Percentiles rank a stretch among this genome's conserved stretches.
Conservation (phyloP, 305 asterid species). For the Stenogyne calaminthoides region DNA sequence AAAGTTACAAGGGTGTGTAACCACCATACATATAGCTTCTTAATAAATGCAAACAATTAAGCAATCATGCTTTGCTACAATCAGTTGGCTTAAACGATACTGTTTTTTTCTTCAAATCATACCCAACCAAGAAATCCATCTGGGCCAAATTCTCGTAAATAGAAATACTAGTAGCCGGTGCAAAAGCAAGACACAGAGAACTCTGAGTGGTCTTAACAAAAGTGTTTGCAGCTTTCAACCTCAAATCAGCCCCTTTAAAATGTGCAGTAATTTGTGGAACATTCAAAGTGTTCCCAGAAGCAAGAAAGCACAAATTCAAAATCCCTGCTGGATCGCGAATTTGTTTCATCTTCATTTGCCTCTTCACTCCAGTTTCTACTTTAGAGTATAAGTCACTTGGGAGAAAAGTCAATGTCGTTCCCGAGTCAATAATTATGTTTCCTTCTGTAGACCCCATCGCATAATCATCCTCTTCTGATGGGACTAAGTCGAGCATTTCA, state of each 20-base stretch:
- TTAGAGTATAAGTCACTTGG: constrained; percentile 30
- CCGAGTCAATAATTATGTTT: constrained; percentile 52
- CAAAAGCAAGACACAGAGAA: constrained; percentile 44
- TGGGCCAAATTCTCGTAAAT: constrained; percentile 60
- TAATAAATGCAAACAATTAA: too few relatives aligned
- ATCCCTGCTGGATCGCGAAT: constrained; percentile 34
- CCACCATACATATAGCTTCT: too few relatives aligned
- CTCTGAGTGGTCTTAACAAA: constrained; percentile 27
- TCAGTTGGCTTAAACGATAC: constrained; percentile 46
- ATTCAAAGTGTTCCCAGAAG: background rate
- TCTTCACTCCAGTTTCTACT: constrained; percentile 25
- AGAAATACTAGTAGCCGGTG: constrained; percentile 1
- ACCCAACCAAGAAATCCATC: constrained; percentile 49
- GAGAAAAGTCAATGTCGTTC: constrained; percentile 54
- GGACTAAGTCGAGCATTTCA: constrained; percentile 11
- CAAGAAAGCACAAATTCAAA: constrained; percentile 38
- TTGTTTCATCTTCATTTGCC: constrained; percentile 15
- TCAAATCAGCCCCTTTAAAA: constrained; percentile 48
- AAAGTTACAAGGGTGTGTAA: too few relatives aligned
- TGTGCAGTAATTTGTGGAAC: constrained; percentile 46
- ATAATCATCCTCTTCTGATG: background rate
- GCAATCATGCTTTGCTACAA: constrained; percentile 25
- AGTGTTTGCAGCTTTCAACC: constrained; percentile 33
- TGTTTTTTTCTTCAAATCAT: constrained; percentile 41
- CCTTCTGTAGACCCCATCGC: constrained; percentile 29